These are phyloP conservation scores for Chlorokybus atmophyticus DNA, from an alignment of 139 green algal genomes.

Conservation along the genomic window DNA sequence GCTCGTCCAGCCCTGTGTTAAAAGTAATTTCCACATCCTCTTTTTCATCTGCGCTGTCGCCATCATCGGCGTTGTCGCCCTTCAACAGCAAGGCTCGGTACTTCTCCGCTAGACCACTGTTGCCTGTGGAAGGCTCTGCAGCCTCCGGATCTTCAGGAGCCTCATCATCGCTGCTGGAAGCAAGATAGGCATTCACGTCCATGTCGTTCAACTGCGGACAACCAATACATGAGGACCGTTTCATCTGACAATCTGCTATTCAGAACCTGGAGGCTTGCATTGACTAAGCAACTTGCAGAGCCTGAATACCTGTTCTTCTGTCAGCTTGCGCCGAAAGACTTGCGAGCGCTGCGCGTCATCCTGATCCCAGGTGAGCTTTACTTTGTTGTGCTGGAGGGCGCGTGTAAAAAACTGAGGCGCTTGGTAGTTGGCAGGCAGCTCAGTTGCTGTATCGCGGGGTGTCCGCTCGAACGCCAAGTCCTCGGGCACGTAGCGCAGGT, in stretches of 20 bases:
- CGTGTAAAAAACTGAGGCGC: slow-evolving; percentile 56
- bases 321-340: slow-evolving; percentile 25
- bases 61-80: slow-evolving; percentile 5
- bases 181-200: slow-evolving; percentile 73
- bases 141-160: slow-evolving; percentile 14
- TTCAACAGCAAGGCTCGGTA: slow-evolving; percentile 14
- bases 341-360: slow-evolving; percentile 58
- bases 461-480: slow-evolving; percentile 46
- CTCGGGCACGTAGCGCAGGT: slow-evolving; percentile 86
- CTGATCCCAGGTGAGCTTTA: slow-evolving; percentile 83
- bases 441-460: slow-evolving; percentile 17
- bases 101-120: slow-evolving; percentile 6
- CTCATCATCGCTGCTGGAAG: slow-evolving; percentile 24
- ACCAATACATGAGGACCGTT: not conserved
- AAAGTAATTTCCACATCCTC: slow-evolving; percentile 40
- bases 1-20: slow-evolving; percentile 54
- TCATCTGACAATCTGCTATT: not conserved
- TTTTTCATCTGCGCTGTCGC: slow-evolving; percentile 26
- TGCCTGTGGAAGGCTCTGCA: not conserved
- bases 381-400: slow-evolving; percentile 77
- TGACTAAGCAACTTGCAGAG: not conserved
- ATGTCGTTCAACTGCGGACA: slow-evolving; percentile 59
- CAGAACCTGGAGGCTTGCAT: not conserved
- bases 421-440: slow-evolving; percentile 59
- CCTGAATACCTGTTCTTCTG: not conserved